Percentiles rank a stretch among this genome's conserved stretches.
Evolutionary conservation across 208 protist genomes (phyloP).

Genomic region (Novymonas esmeraldas): DNA sequence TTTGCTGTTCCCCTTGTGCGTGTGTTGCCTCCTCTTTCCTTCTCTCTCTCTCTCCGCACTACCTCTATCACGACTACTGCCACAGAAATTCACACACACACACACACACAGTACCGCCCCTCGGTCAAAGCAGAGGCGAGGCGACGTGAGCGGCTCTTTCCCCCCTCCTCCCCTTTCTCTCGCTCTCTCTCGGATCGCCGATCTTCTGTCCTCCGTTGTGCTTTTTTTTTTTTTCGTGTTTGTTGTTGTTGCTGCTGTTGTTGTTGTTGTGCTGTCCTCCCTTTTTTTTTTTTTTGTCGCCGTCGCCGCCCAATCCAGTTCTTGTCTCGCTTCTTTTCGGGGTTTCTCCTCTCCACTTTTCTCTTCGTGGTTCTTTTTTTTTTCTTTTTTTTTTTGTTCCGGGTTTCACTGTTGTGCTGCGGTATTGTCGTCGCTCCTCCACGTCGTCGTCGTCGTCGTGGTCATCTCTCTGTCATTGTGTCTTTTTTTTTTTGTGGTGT

Average conservation of each 20-base stretch:
- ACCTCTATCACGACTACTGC: too few relatives aligned
- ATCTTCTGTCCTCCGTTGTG: not conserved
- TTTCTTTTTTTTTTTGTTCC: not conserved
- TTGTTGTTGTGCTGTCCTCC: not conserved
- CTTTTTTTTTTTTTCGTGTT: not conserved
- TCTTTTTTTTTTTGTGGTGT: not conserved
- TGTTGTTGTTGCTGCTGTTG: not conserved
- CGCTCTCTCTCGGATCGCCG: not conserved
- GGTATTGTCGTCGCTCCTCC: not conserved
- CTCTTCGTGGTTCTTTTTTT: not conserved
- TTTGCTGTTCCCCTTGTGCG: not conserved
- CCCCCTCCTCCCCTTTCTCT: too few relatives aligned
- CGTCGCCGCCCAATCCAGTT: not conserved
- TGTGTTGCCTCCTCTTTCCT: not conserved
- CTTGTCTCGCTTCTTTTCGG: not conserved
- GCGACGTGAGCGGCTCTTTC: too few relatives aligned
- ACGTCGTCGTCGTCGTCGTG: not conserved
- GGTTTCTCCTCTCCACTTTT: not conserved
- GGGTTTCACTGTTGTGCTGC: not conserved
- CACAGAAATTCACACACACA: too few relatives aligned
- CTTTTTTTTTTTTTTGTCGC: not conserved
- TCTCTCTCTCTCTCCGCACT: slow-evolving; percentile 2
- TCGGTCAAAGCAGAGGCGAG: too few relatives aligned
- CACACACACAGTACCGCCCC: too few relatives aligned
- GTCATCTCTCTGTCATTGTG: not conserved